Conservation (phyloP, 176 grass and related monocot species). For the Alopecurus myosuroides region DNA sequence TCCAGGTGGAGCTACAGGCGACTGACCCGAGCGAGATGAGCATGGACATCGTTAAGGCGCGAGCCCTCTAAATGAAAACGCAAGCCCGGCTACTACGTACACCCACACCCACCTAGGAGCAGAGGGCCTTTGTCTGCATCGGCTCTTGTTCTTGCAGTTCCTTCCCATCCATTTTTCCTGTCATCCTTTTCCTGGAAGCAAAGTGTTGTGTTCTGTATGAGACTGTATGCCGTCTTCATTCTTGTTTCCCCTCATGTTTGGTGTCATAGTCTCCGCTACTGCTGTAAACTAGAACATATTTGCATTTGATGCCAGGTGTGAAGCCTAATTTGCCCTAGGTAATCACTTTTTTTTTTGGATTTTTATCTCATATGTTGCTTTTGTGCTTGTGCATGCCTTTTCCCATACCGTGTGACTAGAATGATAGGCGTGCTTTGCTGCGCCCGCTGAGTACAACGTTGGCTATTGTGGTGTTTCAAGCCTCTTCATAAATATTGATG, state of each 20-base stretch:
- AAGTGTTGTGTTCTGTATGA: slow-evolving; percentile 42
- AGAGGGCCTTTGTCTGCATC: slow-evolving; percentile 22
- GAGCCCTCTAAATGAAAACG: slow-evolving; percentile 56
- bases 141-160: slow-evolving; percentile 22
- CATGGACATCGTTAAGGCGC: slow-evolving; percentile 86
- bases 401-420: background rate
- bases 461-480: too few relatives aligned
- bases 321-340: slow-evolving; percentile 28
- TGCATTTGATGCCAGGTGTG: slow-evolving; percentile 27
- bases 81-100: background rate
- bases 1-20: slow-evolving; percentile 93
- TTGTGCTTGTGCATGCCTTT: background rate
- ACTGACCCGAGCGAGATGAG: slow-evolving; percentile 98
- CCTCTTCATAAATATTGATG: too few relatives aligned
- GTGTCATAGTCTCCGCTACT: slow-evolving; percentile 35
- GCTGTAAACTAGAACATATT: slow-evolving; percentile 59
- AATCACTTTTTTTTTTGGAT: slow-evolving; percentile 2
- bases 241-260: background rate
- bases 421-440: too few relatives aligned
- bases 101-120: slow-evolving; percentile 2
- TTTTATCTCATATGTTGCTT: slow-evolving; percentile 14
- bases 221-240: slow-evolving; percentile 37
- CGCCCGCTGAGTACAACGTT: too few relatives aligned
- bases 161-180: slow-evolving; percentile 31
- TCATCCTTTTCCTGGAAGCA: slow-evolving; percentile 44